Base-by-base conservation (phyloP, 2,329 filamentous ascomycete genomes). In the Cryphonectria parasitica region DNA sequence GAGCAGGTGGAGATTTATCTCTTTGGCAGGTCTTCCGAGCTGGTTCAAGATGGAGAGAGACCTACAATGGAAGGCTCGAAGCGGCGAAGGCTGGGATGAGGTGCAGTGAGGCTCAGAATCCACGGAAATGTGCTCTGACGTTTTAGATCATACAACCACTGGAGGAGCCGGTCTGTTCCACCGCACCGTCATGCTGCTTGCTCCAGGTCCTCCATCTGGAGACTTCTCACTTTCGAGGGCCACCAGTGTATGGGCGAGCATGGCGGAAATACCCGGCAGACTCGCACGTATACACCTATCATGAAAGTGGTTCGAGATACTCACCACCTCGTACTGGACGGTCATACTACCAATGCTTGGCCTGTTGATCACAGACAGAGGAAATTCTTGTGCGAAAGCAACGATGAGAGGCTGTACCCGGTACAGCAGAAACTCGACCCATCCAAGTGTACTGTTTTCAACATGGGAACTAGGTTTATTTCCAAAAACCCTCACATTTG, bases 1-100 rank as follows among this genome's bases (percentile, higher is more conserved):
- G 80, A 89, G 71, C 75, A 78, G 3, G 82, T 89, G 7, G 84
- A 89, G 74, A 77, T 89, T 41, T 88, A 88, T 74, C 75, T 88
- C 1, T 85, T 87, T 63, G 78, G 83, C 64, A 87, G 79, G 73
- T 66, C 13, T 19, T 56, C 1, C 41, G 60, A n/a, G 22, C n/a
- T 43, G 49, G 34, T 8, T n/a, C 1, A 10, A 4, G 8, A 28
- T 19, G 28, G 19, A 8, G 17, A 52, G 15, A 64, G 17, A 6
- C 22, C 17, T 25, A n/a, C 28, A 17, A n/a, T 10, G 43, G 6
- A 39, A 19, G 58, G 58, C 13, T 22, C 31, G 49, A 66, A 54
- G 34, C 64, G 43, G 34, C 43, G 45, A 56, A 39, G 34, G 49
- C 11, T 66, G 25, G 54, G 11, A 6, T 61, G 56, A 62, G 41